A percentile compares a stretch with the other conserved stretches of the same genome.
Conservation (phyloP, 805 yeast species). For the Candida lessepsii region DNA sequence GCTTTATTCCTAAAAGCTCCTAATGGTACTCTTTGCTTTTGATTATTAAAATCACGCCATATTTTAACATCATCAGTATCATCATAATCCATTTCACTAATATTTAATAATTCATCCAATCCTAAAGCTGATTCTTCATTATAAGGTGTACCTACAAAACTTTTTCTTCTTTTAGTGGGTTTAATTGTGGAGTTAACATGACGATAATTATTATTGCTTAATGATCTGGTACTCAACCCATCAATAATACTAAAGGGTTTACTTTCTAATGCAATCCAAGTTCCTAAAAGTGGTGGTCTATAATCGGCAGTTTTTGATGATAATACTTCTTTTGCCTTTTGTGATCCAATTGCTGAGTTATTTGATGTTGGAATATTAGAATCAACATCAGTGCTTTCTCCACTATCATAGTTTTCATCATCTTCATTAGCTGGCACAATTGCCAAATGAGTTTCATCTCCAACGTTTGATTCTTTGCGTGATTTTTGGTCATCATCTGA, state of each 20-base stretch:
- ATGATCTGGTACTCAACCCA: constrained; percentile 85
- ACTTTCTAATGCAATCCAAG: constrained; percentile 78
- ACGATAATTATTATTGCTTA: constrained; percentile 23
- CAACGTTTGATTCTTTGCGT: neutral
- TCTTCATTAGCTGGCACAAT: constrained; percentile 22
- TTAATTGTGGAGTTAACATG: neutral
- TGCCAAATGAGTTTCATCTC: neutral
- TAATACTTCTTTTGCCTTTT: constrained; percentile 90
- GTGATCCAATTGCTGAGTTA: constrained; percentile 55
- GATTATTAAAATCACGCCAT: constrained; percentile 46
- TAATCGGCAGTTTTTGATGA: constrained; percentile 81
- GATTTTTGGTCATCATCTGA: constrained; percentile 17
- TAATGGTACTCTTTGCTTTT: constrained; percentile 61
- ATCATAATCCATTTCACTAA: constrained; percentile 79
- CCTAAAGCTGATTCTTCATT: constrained; percentile 40
- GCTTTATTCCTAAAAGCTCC: constrained; percentile 86
- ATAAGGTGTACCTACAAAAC: constrained; percentile 17
- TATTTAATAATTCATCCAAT: constrained; percentile 81
- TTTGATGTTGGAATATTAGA: constrained; percentile 70
- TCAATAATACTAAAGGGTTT: constrained; percentile 94
- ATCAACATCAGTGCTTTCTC: constrained; percentile 95
- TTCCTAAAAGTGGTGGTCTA: constrained; percentile 88
- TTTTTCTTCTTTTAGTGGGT: constrained; percentile 16
- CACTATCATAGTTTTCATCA: constrained; percentile 52
- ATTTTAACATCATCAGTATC: constrained; percentile 56